Percentiles rank a stretch among this genome's conserved stretches.
Conservation (phyloP, 2,329 filamentous ascomycete species). For the Thelonectria olida region DNA sequence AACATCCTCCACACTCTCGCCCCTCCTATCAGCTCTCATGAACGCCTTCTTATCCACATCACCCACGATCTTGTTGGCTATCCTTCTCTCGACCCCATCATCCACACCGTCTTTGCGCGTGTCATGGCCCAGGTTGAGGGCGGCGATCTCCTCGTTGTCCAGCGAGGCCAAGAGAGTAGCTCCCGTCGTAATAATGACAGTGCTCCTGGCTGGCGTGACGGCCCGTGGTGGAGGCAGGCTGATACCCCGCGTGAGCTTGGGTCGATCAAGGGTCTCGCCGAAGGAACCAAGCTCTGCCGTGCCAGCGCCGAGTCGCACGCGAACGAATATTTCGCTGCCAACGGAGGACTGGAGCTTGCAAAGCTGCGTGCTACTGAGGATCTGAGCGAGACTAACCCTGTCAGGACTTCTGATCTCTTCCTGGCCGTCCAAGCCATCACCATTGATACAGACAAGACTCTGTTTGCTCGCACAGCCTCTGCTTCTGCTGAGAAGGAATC, state of each 20-base stretch:
- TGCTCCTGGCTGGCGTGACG: constrained; percentile 83
- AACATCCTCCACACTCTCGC: constrained; percentile 94
- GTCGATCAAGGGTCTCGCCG: constrained; percentile 79
- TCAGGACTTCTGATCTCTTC: constrained; percentile 94
- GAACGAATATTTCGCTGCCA: constrained; percentile 80
- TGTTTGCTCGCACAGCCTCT: constrained; percentile 71
- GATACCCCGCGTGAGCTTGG: constrained; percentile 79
- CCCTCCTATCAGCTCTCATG: constrained; percentile 95
- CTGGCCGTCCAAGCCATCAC: constrained; percentile 90
- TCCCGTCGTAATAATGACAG: constrained; percentile 70
- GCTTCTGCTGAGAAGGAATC: constrained; percentile 61
- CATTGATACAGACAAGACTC: constrained; percentile 67
- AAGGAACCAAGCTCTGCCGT: constrained; percentile 90
- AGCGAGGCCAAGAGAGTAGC: constrained; percentile 87
- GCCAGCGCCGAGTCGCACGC: constrained; percentile 91
- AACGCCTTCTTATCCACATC: constrained; percentile 95
- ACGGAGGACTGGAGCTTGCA: constrained; percentile 83
- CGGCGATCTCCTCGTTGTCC: constrained; percentile 91
- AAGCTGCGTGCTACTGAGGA: constrained; percentile 82
- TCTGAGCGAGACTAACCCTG: constrained; percentile 85
- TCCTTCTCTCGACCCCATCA: constrained; percentile 90
- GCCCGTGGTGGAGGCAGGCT: constrained; percentile 91
- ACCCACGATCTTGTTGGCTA: constrained; percentile 96
- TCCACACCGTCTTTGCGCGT: constrained; percentile 89
- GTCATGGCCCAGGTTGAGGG: constrained; percentile 99